Evolutionary conservation across 148 eudicot species (phyloP), one percentile per base, ranked within the genome.

Genomic region (Pharnaceum exiguum): DNA sequence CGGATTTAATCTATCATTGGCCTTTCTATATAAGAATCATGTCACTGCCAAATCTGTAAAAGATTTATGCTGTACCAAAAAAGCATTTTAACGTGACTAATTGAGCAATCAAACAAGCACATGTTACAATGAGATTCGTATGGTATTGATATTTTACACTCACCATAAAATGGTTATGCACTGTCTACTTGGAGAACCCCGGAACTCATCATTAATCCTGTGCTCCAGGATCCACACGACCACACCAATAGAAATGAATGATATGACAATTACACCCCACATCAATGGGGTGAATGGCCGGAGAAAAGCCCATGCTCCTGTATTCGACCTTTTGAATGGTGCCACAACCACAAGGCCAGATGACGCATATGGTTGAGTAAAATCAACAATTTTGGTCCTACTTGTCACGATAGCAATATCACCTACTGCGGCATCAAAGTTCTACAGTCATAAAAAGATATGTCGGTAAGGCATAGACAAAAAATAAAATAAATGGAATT

Each of bases 201-300:
- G 74, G 62, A 93, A 93, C 60, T 93, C 96, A 18, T 93, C 91
- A 63, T 93, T 93, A 29, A 67, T 69, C 53, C 96, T 65, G 73
- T 93, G 99, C 82, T 93, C 99, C 71, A 93, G 60, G 70, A 86
- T 78, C 99, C 99, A 93, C 58, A 93, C 87, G 17, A 93, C 95
- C 27, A 77, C 73, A 36, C 99, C 99, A 44, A 93, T 74, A 65
- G 69, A 31, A 53, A 93, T 65, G 68, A 93, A 88, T 25, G 77
- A 83, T 49, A 78, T 71, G 57, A 90, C 91, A 37, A 78, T 83
- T 30, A 88, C 87, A 17, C 67, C 83, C 99, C 99, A 93, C 83
- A 85, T 72, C 31, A 58, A 27, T 15, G 79, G 74, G 42, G 99
- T 77, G 75, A 93, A 93, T 30, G 99, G 96, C 42, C 79, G 79